Evolutionary conservation across 345 rosid genomes (phyloP).

Genomic region (Salix caprea): DNA sequence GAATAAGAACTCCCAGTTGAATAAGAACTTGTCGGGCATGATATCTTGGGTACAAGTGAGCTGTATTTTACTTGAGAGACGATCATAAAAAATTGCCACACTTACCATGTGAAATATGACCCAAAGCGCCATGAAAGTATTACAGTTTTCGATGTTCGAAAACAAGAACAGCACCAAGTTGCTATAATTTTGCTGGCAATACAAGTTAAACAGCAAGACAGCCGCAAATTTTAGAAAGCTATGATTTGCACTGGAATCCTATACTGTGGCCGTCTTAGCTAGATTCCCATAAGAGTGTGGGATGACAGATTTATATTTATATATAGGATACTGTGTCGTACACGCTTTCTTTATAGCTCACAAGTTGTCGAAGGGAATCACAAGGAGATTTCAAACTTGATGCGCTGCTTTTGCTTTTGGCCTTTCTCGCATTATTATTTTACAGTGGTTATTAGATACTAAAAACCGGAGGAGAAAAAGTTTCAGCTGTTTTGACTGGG

Average conservation of each 20-base stretch:
- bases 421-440: not conserved
- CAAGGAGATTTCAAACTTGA: not conserved
- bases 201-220: not conserved
- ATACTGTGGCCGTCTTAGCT: not conserved
- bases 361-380: slow-evolving; percentile 3
- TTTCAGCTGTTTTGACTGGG: not conserved
- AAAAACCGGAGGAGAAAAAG: not conserved
- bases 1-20: too few relatives aligned
- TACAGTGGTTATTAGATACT: not conserved
- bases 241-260: not conserved
- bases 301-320: not conserved
- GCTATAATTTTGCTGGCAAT: not conserved
- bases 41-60: not conserved
- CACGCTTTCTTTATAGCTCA: too few relatives aligned
- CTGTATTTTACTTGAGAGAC: not conserved
- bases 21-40: not conserved
- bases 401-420: not conserved
- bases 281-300: slow-evolving; percentile 1
- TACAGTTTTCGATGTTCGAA: not conserved
- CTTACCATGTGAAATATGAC: slow-evolving; percentile 3
- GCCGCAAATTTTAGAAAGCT: slow-evolving; percentile 12
- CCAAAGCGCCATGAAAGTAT: not conserved
- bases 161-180: not conserved
- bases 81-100: not conserved
- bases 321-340: too few relatives aligned